Evolutionary conservation across 129 eudicot genomes (phyloP).

Genomic region (Flaveria sonorensis): DNA sequence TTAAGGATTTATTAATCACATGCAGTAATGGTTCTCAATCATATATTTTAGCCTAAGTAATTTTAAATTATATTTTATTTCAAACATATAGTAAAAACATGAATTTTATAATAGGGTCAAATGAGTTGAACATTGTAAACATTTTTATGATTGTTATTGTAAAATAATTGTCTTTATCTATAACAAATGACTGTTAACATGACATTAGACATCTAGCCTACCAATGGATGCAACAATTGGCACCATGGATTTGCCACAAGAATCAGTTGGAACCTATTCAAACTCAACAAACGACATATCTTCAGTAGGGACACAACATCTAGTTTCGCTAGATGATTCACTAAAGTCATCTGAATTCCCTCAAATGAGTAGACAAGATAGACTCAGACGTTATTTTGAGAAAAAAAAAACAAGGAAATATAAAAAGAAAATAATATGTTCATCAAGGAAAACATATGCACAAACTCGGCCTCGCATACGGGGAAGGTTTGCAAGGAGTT

Average conservation of each 20-base stretch:
- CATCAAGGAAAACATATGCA: not conserved
- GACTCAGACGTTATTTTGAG: not conserved
- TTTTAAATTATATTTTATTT: too few relatives aligned
- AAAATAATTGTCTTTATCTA: too few relatives aligned
- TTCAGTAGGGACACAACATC: constrained; percentile 20
- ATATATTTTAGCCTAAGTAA: too few relatives aligned
- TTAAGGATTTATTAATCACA: too few relatives aligned
- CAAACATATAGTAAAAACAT: too few relatives aligned
- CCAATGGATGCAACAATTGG: constrained; percentile 20
- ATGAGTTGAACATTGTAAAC: too few relatives aligned
- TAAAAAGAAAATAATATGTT: not conserved
- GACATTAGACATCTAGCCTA: constrained; percentile 34
- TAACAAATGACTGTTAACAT: not conserved
- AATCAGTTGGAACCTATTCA: constrained; percentile 23
- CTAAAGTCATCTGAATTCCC: not conserved
- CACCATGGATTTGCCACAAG: constrained; percentile 23
- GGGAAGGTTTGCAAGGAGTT: constrained; percentile 17
- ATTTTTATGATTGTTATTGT: not conserved
- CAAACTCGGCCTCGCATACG: not conserved
- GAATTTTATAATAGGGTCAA: too few relatives aligned
- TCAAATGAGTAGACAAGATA: not conserved
- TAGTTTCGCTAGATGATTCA: not conserved
- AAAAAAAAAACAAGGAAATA: constrained; percentile 8
- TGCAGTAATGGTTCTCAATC: too few relatives aligned
- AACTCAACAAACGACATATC: constrained; percentile 27